Percentiles rank a stretch among this genome's conserved stretches.
These are phyloP conservation scores for Chlamydomonas sphaeroides DNA, from an alignment of 139 green algal species.

Conservation along the genomic window DNA sequence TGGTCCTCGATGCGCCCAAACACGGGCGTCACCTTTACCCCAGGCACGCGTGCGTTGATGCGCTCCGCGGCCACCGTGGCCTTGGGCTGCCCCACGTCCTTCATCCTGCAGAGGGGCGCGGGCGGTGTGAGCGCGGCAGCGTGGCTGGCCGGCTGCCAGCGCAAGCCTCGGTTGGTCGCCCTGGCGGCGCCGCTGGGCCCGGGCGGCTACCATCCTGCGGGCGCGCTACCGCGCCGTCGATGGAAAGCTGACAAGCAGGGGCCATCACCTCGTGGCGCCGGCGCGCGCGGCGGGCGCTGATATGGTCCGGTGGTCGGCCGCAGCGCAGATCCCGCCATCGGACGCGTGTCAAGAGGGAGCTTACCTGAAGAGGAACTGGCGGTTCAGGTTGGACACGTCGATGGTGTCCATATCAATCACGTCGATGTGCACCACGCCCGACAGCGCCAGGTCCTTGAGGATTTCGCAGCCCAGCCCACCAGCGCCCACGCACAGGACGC, in stretches of 20 bases:
- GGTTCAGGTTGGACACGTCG: conserved; percentile 98
- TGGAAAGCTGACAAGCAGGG: too few species aligned
- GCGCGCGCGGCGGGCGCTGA: too few species aligned
- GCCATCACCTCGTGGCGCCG: too few species aligned
- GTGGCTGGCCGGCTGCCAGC: too few species aligned
- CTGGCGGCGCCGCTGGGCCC: too few species aligned
- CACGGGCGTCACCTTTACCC: conserved; percentile 85
- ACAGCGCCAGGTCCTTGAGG: conserved; percentile 97
- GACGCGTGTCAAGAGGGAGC: background rate
- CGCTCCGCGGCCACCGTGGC: conserved; percentile 88
- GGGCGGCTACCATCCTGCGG: too few species aligned
- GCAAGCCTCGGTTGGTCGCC: too few species aligned
- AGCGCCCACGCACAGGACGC: conserved; percentile 92
- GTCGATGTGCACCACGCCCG: conserved; percentile 96
- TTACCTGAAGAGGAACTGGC: conserved; percentile 98
- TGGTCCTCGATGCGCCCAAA: conserved; percentile 97
- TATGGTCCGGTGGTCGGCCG: too few species aligned
- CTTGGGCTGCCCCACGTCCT: conserved; percentile 96
- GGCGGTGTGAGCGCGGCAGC: too few species aligned
- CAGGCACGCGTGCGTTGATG: conserved; percentile 85
- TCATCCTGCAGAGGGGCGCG: conserved; percentile 64
- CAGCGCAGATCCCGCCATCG: too few species aligned
- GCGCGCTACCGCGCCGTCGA: too few species aligned
- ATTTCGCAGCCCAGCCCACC: conserved; percentile 99
- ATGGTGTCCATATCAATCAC: conserved; percentile 99